These are phyloP conservation scores for Camelina sativa DNA, from an alignment of 345 rosid genomes.

Conservation along the genomic window DNA sequence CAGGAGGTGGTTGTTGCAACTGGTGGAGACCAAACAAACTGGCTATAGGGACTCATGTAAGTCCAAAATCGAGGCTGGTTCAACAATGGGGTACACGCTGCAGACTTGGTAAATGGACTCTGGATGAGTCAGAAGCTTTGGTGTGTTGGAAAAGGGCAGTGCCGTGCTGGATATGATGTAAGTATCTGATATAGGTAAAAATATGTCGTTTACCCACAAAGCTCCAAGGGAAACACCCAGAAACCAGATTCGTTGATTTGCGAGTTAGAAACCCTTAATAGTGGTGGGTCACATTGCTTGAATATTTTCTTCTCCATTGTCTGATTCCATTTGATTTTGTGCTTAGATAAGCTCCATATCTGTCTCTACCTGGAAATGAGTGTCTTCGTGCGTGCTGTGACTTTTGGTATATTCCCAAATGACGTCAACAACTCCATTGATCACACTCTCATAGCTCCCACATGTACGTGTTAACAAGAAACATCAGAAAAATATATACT, in stretches of 20 bases:
- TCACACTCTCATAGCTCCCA: not conserved
- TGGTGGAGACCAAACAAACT: constrained; percentile 31
- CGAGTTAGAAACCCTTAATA: not conserved
- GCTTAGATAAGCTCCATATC: not conserved
- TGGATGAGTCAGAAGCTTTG: constrained; percentile 23
- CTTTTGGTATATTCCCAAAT: not conserved
- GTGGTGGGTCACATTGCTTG: not conserved
- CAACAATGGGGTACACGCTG: not conserved
- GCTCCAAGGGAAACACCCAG: not conserved
- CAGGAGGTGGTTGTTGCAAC: constrained; percentile 27
- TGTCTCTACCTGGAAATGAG: not conserved
- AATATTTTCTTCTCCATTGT: not conserved
- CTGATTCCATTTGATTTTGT: not conserved
- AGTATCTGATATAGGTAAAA: not conserved
- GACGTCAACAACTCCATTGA: not conserved
- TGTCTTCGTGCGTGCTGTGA: not conserved
- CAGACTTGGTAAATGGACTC: not conserved
- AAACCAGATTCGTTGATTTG: not conserved
- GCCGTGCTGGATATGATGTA: constrained; percentile 13
- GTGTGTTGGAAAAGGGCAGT: constrained; percentile 13
- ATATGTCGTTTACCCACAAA: not conserved
- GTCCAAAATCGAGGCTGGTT: constrained; percentile 30
- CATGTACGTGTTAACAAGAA: not conserved
- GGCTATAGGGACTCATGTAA: constrained; percentile 30
- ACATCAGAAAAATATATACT: not conserved